These are phyloP conservation scores for Peniophora sp. DNA, from an alignment of 1,284 basidiomycete species.

Conservation along the genomic window DNA sequence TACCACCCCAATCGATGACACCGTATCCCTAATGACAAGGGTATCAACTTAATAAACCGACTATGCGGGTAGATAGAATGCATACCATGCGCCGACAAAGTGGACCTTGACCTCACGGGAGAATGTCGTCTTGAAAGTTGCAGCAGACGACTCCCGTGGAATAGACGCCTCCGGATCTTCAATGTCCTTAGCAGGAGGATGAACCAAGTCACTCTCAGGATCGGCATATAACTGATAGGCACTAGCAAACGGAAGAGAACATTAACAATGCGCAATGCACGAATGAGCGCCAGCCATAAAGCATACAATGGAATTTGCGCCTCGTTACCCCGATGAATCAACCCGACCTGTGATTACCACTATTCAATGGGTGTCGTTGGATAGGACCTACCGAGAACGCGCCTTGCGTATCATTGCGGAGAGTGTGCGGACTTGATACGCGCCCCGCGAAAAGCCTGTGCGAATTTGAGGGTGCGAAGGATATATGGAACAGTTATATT, in stretches of 20 bases:
- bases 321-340: slow-evolving; percentile 24
- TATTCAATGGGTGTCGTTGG: neutral
- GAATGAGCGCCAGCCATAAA: neutral
- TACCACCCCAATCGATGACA: slow-evolving; percentile 25
- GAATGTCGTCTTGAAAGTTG: slow-evolving; percentile 21
- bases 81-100: slow-evolving; percentile 30
- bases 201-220: too few species aligned
- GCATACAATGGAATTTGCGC: slow-evolving; percentile 28
- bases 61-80: neutral
- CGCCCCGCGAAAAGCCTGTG: slow-evolving; percentile 30
- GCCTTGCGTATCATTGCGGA: slow-evolving; percentile 29
- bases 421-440: slow-evolving; percentile 29
- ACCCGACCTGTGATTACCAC: slow-evolving; percentile 18
- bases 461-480: neutral
- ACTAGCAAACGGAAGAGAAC: slow-evolving; percentile 9
- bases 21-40: slow-evolving; percentile 16
- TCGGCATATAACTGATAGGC: slow-evolving; percentile 23
- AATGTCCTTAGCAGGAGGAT: too few species aligned
- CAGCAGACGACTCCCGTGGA: neutral
- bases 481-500: slow-evolving; percentile 1
- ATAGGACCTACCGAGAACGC: slow-evolving; percentile 1
- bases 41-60: neutral
- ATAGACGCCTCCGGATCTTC: too few species aligned
- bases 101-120: slow-evolving; percentile 20
- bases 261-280: neutral